A percentile compares a stretch with the other conserved stretches of the same genome.
Evolutionary conservation across 192 early-diverging fungal genomes (phyloP).

Genomic region (Helicostylum pulchrum): DNA sequence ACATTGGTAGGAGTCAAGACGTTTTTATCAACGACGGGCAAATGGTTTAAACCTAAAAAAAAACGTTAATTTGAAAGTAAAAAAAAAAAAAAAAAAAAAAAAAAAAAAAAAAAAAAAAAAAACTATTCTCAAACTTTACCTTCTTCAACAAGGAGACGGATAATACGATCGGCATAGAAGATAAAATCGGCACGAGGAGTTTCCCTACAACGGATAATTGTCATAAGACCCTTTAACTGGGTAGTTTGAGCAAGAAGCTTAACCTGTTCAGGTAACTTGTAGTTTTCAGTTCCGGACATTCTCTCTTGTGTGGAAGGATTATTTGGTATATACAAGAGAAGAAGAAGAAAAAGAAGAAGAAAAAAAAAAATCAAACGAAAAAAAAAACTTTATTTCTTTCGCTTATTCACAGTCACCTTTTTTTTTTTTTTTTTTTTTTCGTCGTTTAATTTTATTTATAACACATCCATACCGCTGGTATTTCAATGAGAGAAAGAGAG

Average conservation of each 20-base stretch:
- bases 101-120: neutral
- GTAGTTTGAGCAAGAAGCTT: conserved; percentile 67
- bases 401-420: too few species aligned
- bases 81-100: too few species aligned
- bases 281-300: conserved; percentile 8
- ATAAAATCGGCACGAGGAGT: conserved; percentile 90
- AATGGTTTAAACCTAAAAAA: conserved; percentile 74
- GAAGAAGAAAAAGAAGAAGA: neutral
- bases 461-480: too few species aligned
- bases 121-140: conserved; percentile 34
- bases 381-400: too few species aligned
- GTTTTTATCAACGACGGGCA: conserved; percentile 77
- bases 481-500: too few species aligned
- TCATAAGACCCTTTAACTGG: conserved; percentile 77
- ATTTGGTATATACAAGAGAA: neutral
- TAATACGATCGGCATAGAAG: conserved; percentile 87
- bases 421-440: too few species aligned
- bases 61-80: neutral
- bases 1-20: conserved; percentile 77
- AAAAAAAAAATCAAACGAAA: neutral
- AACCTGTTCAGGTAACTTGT: conserved; percentile 53
- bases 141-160: conserved; percentile 89
- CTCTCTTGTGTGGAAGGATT: neutral
- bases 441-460: too few species aligned
- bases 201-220: conserved; percentile 78